Conservation (phyloP, 495 filamentous ascomycete species). For the Aspergillus biplanus region DNA sequence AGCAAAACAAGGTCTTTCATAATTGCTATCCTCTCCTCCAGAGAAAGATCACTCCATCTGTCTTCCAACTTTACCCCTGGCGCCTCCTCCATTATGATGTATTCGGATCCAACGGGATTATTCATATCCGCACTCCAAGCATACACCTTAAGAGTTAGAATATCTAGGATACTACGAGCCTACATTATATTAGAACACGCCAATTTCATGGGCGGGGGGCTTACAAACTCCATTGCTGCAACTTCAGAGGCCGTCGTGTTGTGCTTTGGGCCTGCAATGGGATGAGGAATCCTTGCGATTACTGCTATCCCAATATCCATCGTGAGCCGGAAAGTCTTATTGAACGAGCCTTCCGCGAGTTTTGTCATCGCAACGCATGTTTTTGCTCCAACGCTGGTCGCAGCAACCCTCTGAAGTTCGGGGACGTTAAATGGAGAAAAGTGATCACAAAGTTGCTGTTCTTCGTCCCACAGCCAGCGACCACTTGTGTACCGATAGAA, state of each 20-base stretch:
- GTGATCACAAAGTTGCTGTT: conserved; percentile 28
- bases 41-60: conserved; percentile 31
- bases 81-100: conserved; percentile 48
- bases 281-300: conserved; percentile 42
- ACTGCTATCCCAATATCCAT: conserved; percentile 37
- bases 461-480: conserved; percentile 36
- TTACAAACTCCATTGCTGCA: conserved; percentile 45
- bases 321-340: conserved; percentile 42
- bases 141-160: conserved; percentile 42
- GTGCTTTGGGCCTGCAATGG: conserved; percentile 34
- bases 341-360: conserved; percentile 43
- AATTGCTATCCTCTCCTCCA: conserved; percentile 30
- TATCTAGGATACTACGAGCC: conserved; percentile 25
- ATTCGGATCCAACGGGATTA: conserved; percentile 40
- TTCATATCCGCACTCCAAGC: conserved; percentile 38
- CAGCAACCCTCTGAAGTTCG: conserved; percentile 29
- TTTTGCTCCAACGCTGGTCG: conserved; percentile 19
- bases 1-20: conserved; percentile 33
- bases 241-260: conserved; percentile 38
- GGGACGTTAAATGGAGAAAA: conserved; percentile 32
- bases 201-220: no score
- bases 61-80: conserved; percentile 28
- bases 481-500: conserved; percentile 39
- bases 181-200: conserved; percentile 22
- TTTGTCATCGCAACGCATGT: conserved; percentile 31